Base-by-base conservation (phyloP, 2,329 filamentous ascomycete genomes). In the Juglanconis sp. region DNA sequence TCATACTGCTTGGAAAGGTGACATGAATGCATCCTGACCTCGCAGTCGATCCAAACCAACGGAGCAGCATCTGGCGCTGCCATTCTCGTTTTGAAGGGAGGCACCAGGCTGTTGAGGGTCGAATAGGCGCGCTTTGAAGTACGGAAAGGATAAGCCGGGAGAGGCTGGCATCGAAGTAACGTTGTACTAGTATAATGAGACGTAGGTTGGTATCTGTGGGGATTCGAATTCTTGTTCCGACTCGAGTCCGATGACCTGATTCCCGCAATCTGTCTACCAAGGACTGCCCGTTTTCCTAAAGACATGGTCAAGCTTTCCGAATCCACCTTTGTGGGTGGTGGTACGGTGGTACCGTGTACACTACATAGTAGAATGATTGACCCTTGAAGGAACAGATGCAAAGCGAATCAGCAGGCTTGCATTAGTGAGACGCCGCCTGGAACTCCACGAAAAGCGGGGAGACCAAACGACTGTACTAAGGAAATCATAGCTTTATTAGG, bases 1-100 rank as follows among this genome's bases (percentile, higher is more conserved):
- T n/a, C 51, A 30, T 48, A 40, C 60, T 42, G 57, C 52, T 62
- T 34, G 61, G 53, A 50, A 32, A 47, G 63, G 48, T 8, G 24
- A 17, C 55, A 44, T 47, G 46, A 50, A 44, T n/a, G n/a, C n/a
- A n/a, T n/a, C n/a, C n/a, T n/a, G n/a, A 82, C 80, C 76, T 84
- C 81, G 65, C 81, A 83, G 76, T 96, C 92, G 65, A 96, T 93
- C 91, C 92, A 96, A 64, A 96, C 90, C 42, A 96, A 76, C 8
- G 89, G 88, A 65, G 87, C 86, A 59, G 75, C 73, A 48, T 65
- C 48, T 35, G 44, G 50, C 8, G 52, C 48, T 17, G 61, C 57
- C 61, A 63, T 63, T 7, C 35, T 53, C 44, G 34, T 36, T 31
- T 34, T 32, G 38, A 4, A 13, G 15, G n/a, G n/a, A n/a, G n/a